A percentile compares a stretch with the other conserved stretches of the same genome.
These are phyloP conservation scores for Tricholoma hemisulphureum DNA, from an alignment of 768 basidiomycete species.

Conservation along the genomic window DNA sequence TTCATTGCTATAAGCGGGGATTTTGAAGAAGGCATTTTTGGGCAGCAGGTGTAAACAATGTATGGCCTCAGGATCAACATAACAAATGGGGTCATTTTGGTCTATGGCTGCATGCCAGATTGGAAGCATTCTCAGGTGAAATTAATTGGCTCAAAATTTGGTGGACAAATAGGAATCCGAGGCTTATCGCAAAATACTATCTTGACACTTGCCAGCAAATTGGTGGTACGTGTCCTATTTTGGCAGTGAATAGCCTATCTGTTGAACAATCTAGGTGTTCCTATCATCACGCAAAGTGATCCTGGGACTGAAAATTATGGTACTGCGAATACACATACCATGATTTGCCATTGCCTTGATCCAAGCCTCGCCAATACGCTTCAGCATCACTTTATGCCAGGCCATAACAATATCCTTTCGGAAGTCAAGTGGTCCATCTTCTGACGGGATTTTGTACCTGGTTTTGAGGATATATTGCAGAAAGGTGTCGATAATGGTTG, in stretches of 20 bases:
- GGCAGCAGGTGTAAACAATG: too few relatives aligned
- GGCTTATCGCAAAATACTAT: slow-evolving; percentile 27
- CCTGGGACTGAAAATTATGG: slow-evolving; percentile 34
- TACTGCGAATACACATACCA: slow-evolving; percentile 37
- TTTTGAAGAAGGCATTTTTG: too few relatives aligned
- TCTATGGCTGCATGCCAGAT: slow-evolving; percentile 26
- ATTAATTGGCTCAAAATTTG: slow-evolving; percentile 32
- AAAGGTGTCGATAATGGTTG: slow-evolving; percentile 25
- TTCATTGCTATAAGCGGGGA: slow-evolving; percentile 4
- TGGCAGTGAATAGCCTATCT: too few relatives aligned
- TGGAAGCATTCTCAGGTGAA: slow-evolving; percentile 28
- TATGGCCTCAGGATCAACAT: slow-evolving; percentile 39
- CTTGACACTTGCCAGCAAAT: slow-evolving; percentile 18
- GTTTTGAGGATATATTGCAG: slow-evolving; percentile 37
- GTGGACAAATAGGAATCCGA: slow-evolving; percentile 31
- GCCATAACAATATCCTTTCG: slow-evolving; percentile 36
- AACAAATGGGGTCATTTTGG: slow-evolving; percentile 43
- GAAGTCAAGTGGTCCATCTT: slow-evolving; percentile 40
- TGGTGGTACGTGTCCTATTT: neutral
- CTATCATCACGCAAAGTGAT: slow-evolving; percentile 37
- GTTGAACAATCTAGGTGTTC: too few relatives aligned
- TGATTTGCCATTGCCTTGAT: slow-evolving; percentile 32
- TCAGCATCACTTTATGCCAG: slow-evolving; percentile 36
- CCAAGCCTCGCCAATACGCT: slow-evolving; percentile 27
- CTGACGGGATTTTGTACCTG: slow-evolving; percentile 29